Percentiles rank a stretch among this genome's conserved stretches.
Evolutionary conservation across 1,284 basidiomycete genomes (phyloP).

Genomic region (Lignosus rhinocerotis): DNA sequence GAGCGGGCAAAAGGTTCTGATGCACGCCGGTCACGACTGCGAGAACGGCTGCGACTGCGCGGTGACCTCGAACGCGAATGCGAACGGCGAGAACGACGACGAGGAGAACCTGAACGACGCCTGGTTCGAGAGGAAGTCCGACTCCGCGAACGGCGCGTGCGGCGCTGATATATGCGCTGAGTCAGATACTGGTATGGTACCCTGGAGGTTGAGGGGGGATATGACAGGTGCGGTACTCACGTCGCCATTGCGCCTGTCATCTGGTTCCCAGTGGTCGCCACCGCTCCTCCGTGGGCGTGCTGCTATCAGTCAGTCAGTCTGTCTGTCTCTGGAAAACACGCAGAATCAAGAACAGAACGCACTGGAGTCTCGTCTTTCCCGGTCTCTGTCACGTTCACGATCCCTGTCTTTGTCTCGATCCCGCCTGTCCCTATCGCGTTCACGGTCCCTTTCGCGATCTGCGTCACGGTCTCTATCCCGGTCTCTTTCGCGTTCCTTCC

Average conservation of each 20-base stretch:
- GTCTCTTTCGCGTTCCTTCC: constrained; percentile 39
- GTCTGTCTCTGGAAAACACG: no score
- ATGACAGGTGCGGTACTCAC: constrained; percentile 40
- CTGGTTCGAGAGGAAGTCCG: constrained; percentile 67
- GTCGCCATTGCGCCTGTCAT: constrained; percentile 62
- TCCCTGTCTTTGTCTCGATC: constrained; percentile 38
- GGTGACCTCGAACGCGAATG: constrained; percentile 59
- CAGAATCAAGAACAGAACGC: constrained; percentile 3
- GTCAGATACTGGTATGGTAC: constrained; percentile 18
- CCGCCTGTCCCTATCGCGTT: constrained; percentile 39
- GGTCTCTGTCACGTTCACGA: constrained; percentile 39
- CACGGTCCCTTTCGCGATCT: constrained; percentile 47
- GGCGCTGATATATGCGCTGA: constrained; percentile 40
- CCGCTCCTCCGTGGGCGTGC: constrained; percentile 40
- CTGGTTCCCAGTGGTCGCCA: constrained; percentile 77
- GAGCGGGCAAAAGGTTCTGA: constrained; percentile 73
- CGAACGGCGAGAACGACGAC: constrained; percentile 56
- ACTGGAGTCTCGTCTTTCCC: constrained; percentile 57
- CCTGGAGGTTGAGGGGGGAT: background rate
- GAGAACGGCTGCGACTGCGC: constrained; percentile 44
- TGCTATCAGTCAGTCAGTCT: constrained; percentile 9
- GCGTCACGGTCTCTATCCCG: constrained; percentile 43
- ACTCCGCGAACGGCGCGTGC: constrained; percentile 44
- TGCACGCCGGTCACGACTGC: constrained; percentile 61
- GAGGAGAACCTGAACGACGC: constrained; percentile 65